Percentiles rank a stretch among this genome's conserved stretches.
Conservation (phyloP, 1,139 yeast species). For the Zygosaccharomyces sapae region DNA sequence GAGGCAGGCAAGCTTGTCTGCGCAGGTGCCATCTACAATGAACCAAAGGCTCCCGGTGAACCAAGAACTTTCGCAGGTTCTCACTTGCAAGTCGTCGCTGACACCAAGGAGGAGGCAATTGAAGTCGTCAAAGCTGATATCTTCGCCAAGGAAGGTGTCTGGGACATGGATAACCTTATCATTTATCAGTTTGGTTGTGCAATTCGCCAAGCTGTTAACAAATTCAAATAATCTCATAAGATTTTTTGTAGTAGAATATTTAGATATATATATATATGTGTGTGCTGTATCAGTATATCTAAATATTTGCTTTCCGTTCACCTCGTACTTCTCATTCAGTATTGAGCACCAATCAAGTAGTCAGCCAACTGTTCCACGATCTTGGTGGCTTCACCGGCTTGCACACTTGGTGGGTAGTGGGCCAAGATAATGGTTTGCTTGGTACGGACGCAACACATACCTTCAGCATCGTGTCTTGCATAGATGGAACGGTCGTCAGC, state of each 20-base stretch:
- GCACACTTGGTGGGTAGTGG: constrained; percentile 88
- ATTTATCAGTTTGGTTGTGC: constrained; percentile 56
- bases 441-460: constrained; percentile 87
- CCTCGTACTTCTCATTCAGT: constrained; percentile 39
- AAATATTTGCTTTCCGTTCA: background rate
- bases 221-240: background rate
- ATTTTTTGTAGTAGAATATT: background rate
- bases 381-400: constrained; percentile 92
- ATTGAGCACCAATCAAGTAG: constrained; percentile 82
- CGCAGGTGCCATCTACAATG: constrained; percentile 61
- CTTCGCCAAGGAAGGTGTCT: constrained; percentile 61
- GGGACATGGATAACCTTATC: constrained; percentile 66
- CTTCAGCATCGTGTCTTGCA: constrained; percentile 85
- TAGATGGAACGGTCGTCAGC: constrained; percentile 93
- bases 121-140: constrained; percentile 61
- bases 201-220: constrained; percentile 38
- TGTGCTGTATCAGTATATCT: too few species aligned
- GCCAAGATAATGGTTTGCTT: constrained; percentile 88
- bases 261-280: constrained; percentile 3
- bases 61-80: constrained; percentile 67
- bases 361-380: constrained; percentile 95
- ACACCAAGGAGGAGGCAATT: constrained; percentile 56
- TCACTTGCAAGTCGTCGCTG: constrained; percentile 58
- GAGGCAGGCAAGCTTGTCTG: constrained; percentile 53
- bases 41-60: constrained; percentile 41